Evolutionary conservation across 73 alveolate genomes (phyloP).

Genomic region (Paramecium primaurelia): DNA sequence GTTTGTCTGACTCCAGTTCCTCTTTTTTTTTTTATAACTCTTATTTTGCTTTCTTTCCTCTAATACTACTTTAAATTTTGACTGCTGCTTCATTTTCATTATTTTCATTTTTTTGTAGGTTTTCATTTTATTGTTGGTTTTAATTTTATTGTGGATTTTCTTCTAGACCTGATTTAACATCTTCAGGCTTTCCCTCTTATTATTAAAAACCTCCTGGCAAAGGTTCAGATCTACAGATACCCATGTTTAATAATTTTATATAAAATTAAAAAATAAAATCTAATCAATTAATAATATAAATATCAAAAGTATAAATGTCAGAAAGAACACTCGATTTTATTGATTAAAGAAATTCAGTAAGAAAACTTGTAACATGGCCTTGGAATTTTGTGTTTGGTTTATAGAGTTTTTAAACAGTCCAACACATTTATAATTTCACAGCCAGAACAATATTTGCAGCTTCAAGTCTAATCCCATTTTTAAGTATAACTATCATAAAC

Average conservation of each 20-base stretch:
- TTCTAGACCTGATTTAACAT: neutral
- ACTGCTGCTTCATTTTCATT: neutral
- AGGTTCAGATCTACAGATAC: neutral
- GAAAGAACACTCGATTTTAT: conserved; percentile 8
- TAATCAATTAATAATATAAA: neutral
- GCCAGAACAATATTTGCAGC: neutral
- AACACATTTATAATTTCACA: neutral
- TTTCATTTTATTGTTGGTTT: neutral
- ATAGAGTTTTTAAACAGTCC: neutral
- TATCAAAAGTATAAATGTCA: neutral
- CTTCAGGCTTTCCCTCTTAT: neutral
- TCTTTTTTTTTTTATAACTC: neutral
- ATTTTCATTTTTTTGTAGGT: neutral
- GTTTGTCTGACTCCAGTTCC: neutral
- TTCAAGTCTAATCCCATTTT: neutral
- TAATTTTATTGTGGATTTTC: neutral
- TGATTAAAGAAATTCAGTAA: neutral
- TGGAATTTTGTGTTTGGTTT: conserved; percentile 11
- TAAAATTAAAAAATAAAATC: neutral
- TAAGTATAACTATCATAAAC: neutral
- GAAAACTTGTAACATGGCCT: neutral
- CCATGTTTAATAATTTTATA: neutral
- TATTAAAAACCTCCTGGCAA: neutral
- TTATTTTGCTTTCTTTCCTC: neutral
- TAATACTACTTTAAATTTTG: neutral